phyloP scores from a whole-genome alignment of 371 early-diverging fungal genomes.

The Syncephalis plumigaleata region DNA sequence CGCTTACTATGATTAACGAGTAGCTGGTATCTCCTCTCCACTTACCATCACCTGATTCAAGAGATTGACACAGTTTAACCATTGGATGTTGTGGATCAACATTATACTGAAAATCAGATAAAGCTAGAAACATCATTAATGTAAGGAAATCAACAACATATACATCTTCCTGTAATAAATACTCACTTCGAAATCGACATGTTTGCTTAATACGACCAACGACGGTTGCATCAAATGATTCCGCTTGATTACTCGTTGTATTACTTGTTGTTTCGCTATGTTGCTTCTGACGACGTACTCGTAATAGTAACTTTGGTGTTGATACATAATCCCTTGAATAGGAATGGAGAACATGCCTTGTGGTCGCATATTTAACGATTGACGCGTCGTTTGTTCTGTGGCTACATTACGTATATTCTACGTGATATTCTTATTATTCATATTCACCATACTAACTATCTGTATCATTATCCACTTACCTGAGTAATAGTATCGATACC shows the following conservation, averaged over 20 bases:
- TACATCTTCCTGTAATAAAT: neutral
- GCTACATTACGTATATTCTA: neutral
- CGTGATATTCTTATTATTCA: neutral
- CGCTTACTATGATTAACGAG: conserved; percentile 2
- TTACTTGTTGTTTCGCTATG: conserved; percentile 3
- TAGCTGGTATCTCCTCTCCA: too few relatives aligned
- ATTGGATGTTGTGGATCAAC: conserved; percentile 3
- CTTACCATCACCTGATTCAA: neutral
- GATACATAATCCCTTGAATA: conserved; percentile 28
- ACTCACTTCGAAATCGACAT: conserved; percentile 8
- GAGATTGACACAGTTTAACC: conserved; percentile 1
- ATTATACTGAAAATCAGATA: conserved; percentile 7
- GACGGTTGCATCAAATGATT: conserved; percentile 2
- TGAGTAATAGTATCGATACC: neutral
- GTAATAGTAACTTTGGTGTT: conserved; percentile 29
- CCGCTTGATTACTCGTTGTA: neutral
- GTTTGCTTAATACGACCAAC: conserved; percentile 6
- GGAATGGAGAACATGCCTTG: conserved; percentile 43
- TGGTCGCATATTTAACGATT: conserved; percentile 11
- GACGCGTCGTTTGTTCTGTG: neutral
- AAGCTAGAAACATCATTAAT: neutral
- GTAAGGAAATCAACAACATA: neutral
- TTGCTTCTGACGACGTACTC: conserved; percentile 23
- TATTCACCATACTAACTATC: neutral
- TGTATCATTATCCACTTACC: neutral